Evolutionary conservation across 371 early-diverging fungal species (phyloP).

Genomic region (Mortierella sp.): DNA sequence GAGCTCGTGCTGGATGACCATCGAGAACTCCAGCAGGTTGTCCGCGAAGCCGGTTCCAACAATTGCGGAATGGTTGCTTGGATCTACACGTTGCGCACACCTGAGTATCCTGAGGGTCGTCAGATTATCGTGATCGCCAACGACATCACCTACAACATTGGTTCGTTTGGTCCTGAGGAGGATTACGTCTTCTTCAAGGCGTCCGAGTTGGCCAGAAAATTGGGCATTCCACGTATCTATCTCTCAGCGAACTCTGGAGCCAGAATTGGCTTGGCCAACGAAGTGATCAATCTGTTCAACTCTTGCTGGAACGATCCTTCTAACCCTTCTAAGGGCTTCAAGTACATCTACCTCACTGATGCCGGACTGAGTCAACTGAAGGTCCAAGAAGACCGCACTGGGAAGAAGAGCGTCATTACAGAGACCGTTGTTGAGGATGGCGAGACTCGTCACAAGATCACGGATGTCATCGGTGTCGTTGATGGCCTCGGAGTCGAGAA

Average conservation of each 20-base stretch:
- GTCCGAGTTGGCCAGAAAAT: conserved; percentile 85
- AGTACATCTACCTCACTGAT: conserved; percentile 91
- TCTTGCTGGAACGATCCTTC: conserved; percentile 86
- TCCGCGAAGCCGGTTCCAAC: conserved; percentile 91
- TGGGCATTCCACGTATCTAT: conserved; percentile 95
- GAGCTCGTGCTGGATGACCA: conserved; percentile 92
- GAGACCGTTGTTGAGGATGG: conserved; percentile 76
- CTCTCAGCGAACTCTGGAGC: conserved; percentile 99
- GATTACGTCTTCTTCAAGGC: conserved; percentile 94
- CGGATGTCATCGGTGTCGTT: conserved; percentile 88
- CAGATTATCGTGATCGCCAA: conserved; percentile 95
- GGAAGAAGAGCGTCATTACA: conserved; percentile 72
- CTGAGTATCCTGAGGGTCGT: conserved; percentile 94
- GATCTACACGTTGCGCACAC: conserved; percentile 90
- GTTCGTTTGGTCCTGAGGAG: conserved; percentile 97
- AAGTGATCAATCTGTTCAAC: conserved; percentile 86
- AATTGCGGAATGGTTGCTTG: conserved; percentile 97
- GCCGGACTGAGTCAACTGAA: conserved; percentile 74
- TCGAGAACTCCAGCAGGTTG: conserved; percentile 79
- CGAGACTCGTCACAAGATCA: conserved; percentile 85
- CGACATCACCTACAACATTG: conserved; percentile 97
- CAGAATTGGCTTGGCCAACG: conserved; percentile 98
- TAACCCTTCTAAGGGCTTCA: conserved; percentile 88
- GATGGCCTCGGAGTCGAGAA: conserved; percentile 99
- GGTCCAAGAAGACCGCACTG: conserved; percentile 58